Base-by-base conservation (phyloP, 306 rosid species). In the Heteromeles arbutifolia region DNA sequence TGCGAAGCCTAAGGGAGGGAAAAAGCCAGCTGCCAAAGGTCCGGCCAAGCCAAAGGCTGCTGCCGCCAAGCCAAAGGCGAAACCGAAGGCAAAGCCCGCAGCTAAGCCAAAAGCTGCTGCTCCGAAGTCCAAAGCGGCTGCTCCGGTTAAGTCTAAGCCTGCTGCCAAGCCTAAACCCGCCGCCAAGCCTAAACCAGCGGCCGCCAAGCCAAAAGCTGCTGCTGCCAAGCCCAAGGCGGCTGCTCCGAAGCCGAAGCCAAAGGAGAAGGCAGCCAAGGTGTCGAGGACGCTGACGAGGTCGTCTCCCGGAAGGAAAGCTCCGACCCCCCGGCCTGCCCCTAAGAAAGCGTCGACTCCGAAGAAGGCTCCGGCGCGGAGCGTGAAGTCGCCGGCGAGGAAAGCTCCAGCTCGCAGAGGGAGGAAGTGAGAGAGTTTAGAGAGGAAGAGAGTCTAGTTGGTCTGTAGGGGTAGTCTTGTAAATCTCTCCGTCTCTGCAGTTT, bases 241-340 rank as follows among this genome's bases (percentile, higher is more conserved):
- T 1, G 69, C 89, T 0, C 74, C 88, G 1, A 88, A 80, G 88
- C 84, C 96, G 41, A 89, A 89, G 77, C 70, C 87, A 0, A 80
- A 80, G 70, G 92, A 75, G 43, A 87, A 59, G 74, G 89, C 95
- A 0, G 87, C 79, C 0, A 92, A 92, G 84, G 92, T 84, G 4
- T 31, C 90, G 11, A 84, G 92, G 79, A 90, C 93, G 4, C 85
- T 92, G 73, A 85, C 90, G 31, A 87, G 97, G 77, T 81, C 90
- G 1, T 74, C 90, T 0, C 97, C 96, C 0, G 97, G 92, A n/a
- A 87, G 76, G 81, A 90, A 78, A 39, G 90, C 84, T 1, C 78
- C 89, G 11, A 63, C 87, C 3, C 65, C 90, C 0, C 90, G 77
- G 65, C 64, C 93, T 2, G 66, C 77, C 0, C 59, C 77, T 15